These are phyloP conservation scores for Podospora pseudopauciseta DNA, from an alignment of 495 filamentous ascomycete genomes.

Conservation along the genomic window DNA sequence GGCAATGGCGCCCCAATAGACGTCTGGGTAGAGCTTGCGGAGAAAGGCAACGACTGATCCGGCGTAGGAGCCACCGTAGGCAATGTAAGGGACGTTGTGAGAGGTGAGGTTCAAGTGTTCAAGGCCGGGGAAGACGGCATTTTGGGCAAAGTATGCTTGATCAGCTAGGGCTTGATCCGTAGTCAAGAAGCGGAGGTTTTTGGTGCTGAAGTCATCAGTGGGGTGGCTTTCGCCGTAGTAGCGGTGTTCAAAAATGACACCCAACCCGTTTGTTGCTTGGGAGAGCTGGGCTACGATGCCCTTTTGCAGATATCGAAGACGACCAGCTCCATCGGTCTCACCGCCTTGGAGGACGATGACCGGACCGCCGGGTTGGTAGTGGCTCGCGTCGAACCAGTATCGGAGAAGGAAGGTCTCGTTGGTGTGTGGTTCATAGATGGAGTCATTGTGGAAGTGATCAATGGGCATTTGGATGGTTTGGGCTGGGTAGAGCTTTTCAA, in stretches of 20 bases:
- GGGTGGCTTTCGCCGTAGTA: conserved; percentile 68
- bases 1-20: conserved; percentile 65
- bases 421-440: conserved; percentile 64
- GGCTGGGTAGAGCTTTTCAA: conserved; percentile 24
- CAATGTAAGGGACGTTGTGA: conserved; percentile 58
- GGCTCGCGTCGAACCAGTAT: conserved; percentile 68
- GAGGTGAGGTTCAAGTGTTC: conserved; percentile 59
- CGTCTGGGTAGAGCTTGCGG: conserved; percentile 63
- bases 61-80: conserved; percentile 72
- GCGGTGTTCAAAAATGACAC: conserved; percentile 70
- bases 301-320: conserved; percentile 64
- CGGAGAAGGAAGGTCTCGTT: conserved; percentile 57
- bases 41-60: conserved; percentile 69
- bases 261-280: conserved; percentile 62
- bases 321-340: conserved; percentile 54
- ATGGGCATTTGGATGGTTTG: conserved; percentile 64
- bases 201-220: conserved; percentile 53
- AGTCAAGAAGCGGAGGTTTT: conserved; percentile 68
- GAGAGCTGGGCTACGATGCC: conserved; percentile 63
- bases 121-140: conserved; percentile 63
- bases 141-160: conserved; percentile 64
- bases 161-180: conserved; percentile 74
- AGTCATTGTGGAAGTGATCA: conserved; percentile 73
- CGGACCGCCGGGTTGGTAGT: conserved; percentile 66
- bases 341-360: conserved; percentile 68